Evolutionary conservation across 306 rosid species (phyloP), one percentile per base, ranked within the genome.

Genomic region (Dalbergia oliveri): DNA sequence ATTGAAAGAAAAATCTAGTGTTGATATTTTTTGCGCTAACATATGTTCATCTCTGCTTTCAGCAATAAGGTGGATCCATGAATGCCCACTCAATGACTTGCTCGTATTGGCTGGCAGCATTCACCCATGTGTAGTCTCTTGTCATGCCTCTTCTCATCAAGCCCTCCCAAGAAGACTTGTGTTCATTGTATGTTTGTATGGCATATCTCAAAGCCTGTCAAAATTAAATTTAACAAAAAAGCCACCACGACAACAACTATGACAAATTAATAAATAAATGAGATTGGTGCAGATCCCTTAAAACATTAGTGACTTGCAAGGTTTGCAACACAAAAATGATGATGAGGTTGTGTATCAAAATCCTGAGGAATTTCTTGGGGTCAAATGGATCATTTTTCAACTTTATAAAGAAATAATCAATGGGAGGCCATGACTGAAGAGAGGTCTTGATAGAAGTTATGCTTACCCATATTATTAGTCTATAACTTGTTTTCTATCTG

Each of bases 111-210:
- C 54, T 51, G 11, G 98, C 98, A 34, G 98, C 90, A 60, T 86
- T 90, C 53, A 66, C 92, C 98, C 97, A 94, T 7, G 97, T 85
- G 87, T 70, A 90, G 82, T 90, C 90, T 79, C 70, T 91, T 19
- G 73, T 66, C 97, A 94, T 94, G 1, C 95, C 91, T 75, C 98
- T 90, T 68, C 59, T 84, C 89, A 91, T 79, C 86, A 94, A 69
- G 82, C 89, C 97, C 79, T 86, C 83, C 98, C 98, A 94, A 43
- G 97, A 90, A 81, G 88, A 21, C 84, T 91, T 89, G 43, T 91
- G 73, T 39, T 90, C 92, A 69, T 72, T 88, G 66, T 69, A 91
- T 47, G 97, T 94, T 39, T 23, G 45, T 56, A 81, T 47, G 18
- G 98, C 97, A 23, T 66, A 41, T 81, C 84, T 85, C 61, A 94